Evolutionary conservation across 768 basidiomycete genomes (phyloP), one percentile per base, ranked within the genome.

Genomic region (Tylopilus rubrobrunneus): DNA sequence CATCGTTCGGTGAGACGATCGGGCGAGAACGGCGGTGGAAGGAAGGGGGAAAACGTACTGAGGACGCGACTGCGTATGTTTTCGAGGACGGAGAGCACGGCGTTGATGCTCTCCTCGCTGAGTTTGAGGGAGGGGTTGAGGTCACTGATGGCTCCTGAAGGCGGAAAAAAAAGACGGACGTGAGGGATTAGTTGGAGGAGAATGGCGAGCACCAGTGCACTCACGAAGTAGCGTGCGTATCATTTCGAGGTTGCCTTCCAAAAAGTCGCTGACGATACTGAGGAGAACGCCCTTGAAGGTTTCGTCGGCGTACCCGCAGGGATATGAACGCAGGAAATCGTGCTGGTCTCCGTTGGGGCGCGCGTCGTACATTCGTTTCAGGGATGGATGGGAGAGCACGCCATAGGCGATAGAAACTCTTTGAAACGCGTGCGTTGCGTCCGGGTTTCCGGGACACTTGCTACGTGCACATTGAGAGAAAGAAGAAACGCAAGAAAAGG

Each of bases 211-310:
- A 23, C 14, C 0, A 15, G 33, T 17, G 39, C 14, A 75, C 86
- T 48, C 60, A 89, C 89, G 82, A 25, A 93, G 78, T 21, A 92
- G 69, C 1, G 82, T 82, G 51, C 87, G 80, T 63, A 92, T 85
- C 67, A 91, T 82, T 66, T 92, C 89, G n/a, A 93, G 73, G 69
- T 93, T 91, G 7, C 91, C 92, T 51, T 92, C 87, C 43, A 93
- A 69, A 59, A 92, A 89, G 62, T 94, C 92, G 55, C 82, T 84
- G 65, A 92, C 82, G 11, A 91, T 84, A 27, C 83, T 81, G 31
- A 89, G 66, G 33, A 93, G 73, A 17, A 92, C 89, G 49, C 82
- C 78, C 46, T 83, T 76, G 51, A 94, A 81, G 2, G 92, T 93
- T 61, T 93, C 87, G 55, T 94, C 88, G 1, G 87, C 86, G 52